Evolutionary conservation across 2,329 filamentous ascomycete species (phyloP), one percentile per base, ranked within the genome.

Genomic region (Xylaria multiplex): DNA sequence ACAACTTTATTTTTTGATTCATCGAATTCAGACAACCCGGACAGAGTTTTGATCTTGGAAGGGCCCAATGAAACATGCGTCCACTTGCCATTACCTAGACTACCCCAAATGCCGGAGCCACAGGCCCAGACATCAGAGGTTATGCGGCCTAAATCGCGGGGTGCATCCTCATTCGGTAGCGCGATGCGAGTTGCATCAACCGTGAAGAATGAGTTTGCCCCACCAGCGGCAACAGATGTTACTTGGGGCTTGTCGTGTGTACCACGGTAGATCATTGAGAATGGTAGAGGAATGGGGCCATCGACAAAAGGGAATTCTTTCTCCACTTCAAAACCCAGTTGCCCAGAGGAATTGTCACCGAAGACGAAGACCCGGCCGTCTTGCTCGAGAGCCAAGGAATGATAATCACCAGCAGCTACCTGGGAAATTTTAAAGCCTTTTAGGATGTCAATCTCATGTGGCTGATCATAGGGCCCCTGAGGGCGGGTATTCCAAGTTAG

Each of bases 301-400:
- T 95, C 91, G 27, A 91, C 82, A 64, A 81, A 86, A 7, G 87
- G 83, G 16, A 87, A 82, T 32, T 90, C 86, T 0, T 85, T 77
- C 55, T 88, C 88, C 59, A 86, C 87, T 57, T 93, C 88, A 72
- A 95, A 89, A n/a, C 95, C 95, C 3, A 98, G 85, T 78, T 98
- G 96, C n/a, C 96, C 96, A 49, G 88, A 87, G 0, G 90, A 89
- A 80, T 98, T 98, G 78, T 98, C 94, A 43, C 96, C 96, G 80
- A 97, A 98, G 6, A 89, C 85, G 78, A 96, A 97, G 16, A 96
- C 85, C 16, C 89, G 87, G 16, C 95, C 95, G 59, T 90, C 84
- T 66, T 87, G 86, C 75, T 95, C 92, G 16, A 93, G 84, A 0
- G 89, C 91, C 1, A 96, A 81, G 3, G 93, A 97, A 80, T 99